Evolutionary conservation across 768 basidiomycete genomes (phyloP), one percentile per base, ranked within the genome.

Genomic region (Termitomyces sp.): DNA sequence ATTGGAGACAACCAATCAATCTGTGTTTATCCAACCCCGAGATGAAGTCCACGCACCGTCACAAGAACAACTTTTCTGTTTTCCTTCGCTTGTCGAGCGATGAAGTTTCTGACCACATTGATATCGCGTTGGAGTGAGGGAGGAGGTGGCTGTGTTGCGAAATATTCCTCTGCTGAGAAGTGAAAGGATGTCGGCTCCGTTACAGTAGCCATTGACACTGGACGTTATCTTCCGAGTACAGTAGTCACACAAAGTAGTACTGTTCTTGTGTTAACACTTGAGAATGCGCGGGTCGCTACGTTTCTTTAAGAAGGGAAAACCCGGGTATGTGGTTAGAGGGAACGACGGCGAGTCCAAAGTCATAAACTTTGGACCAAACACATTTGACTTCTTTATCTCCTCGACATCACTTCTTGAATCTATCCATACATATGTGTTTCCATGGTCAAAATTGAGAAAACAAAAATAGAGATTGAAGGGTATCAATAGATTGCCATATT

Each of bases 91-190:
- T 97, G 95, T 66, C 78, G 77, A 50, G 80, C 71, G 18, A 96
- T 79, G 65, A 96, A 99, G 13, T 79, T 75, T 33, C 80, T 75
- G 28, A 94, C 87, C 6, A 71, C 76, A 14, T 77, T 77, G 32
- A 91, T 77, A 66, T 91, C 87, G 41, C 84, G 77, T 10, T 89
- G 80, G 16, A 99, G 83, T 8, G 81, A 79, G 1, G 83, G 68
- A 1, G 97, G 97, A 9, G 88, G 86, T 18, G 79, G 80, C 67
- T 99, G 95, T 0, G 92, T 93, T 53, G 83, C 86, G 69, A 97
- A 99, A 77, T 98, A 98, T 2, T 81, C 79, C 63, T 95, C 91
- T 28, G 95, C 90, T 16, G 91, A 94, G 76, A 96, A 43, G n/a
- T 43, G 41, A 20, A 20, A 95, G 7, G 78, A 71, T 32, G 74